A percentile compares a stretch with the other conserved stretches of the same genome.
Evolutionary conservation across 768 basidiomycete genomes (phyloP).

Genomic region (Tricholoma bakamatsutake): DNA sequence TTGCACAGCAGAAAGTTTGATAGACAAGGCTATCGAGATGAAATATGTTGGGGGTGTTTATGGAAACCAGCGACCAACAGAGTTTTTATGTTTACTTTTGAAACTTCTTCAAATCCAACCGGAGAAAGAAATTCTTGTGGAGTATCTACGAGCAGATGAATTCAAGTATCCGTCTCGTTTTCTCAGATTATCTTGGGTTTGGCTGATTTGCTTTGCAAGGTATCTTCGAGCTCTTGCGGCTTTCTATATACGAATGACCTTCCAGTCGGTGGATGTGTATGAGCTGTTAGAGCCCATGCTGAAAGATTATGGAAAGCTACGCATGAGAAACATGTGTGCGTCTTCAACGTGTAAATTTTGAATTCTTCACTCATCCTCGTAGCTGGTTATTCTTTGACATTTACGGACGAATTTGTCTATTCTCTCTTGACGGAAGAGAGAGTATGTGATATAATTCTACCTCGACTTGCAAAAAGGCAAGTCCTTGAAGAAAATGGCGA

Average conservation of each 20-base stretch:
- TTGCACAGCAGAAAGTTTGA: slow-evolving; percentile 76
- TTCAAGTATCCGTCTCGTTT: slow-evolving; percentile 70
- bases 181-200: background rate
- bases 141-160: slow-evolving; percentile 94
- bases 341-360: slow-evolving; percentile 4
- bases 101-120: slow-evolving; percentile 97
- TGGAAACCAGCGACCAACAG: slow-evolving; percentile 90
- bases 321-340: slow-evolving; percentile 74
- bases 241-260: slow-evolving; percentile 94
- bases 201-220: slow-evolving; percentile 33
- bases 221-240: slow-evolving; percentile 92
- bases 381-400: slow-evolving; percentile 85
- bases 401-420: slow-evolving; percentile 91
- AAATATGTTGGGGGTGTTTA: slow-evolving; percentile 89
- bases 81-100: slow-evolving; percentile 87
- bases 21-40: slow-evolving; percentile 86
- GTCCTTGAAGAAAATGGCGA: slow-evolving; percentile 92
- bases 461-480: slow-evolving; percentile 78
- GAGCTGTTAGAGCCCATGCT: slow-evolving; percentile 91
- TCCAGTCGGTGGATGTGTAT: slow-evolving; percentile 84
- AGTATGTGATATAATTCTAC: slow-evolving; percentile 95
- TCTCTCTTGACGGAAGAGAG: slow-evolving; percentile 80
- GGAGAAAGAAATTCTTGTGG: slow-evolving; percentile 93
- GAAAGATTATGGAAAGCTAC: slow-evolving; percentile 89
- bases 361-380: slow-evolving; percentile 2